Evolutionary conservation across 2,329 filamentous ascomycete species (phyloP).

Genomic region (Colletotrichum liaoningense): DNA sequence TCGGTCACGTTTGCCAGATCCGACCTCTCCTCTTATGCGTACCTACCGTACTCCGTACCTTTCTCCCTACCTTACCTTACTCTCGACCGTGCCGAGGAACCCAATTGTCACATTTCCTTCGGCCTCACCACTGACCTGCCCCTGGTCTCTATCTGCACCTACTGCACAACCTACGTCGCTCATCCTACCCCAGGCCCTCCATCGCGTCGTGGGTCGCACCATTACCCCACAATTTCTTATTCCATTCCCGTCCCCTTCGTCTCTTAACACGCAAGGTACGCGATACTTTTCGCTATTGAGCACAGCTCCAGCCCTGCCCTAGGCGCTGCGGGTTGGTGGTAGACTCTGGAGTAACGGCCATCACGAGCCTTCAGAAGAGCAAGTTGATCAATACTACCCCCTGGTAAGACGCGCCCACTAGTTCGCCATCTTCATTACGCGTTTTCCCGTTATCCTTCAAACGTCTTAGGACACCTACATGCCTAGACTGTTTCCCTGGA

Average conservation of each 20-base stretch:
- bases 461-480: not conserved
- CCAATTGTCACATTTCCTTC: constrained; percentile 21
- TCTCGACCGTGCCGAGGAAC: constrained; percentile 11
- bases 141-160: constrained; percentile 1
- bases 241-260: constrained; percentile 24
- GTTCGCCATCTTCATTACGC: constrained; percentile 5
- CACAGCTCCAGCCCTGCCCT: constrained; percentile 25
- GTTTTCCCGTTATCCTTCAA: not conserved
- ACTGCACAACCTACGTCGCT: constrained; percentile 18
- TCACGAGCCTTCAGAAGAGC: constrained; percentile 15
- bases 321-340: constrained; percentile 11
- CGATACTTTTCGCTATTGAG: constrained; percentile 14
- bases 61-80: not conserved
- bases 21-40: constrained; percentile 5
- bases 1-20: constrained; percentile 27
- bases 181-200: constrained; percentile 22
- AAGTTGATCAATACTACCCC: constrained; percentile 10
- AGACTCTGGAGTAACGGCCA: not conserved
- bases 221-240: constrained; percentile 32
- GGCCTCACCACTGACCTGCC: constrained; percentile 5
- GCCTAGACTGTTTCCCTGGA: constrained; percentile 1
- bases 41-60: not conserved
- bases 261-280: constrained; percentile 20
- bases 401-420: constrained; percentile 30
- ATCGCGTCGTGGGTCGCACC: constrained; percentile 27